phyloP scores from a whole-genome alignment of 2,329 filamentous ascomycete genomes.

The Neoarthrinium moseri region DNA sequence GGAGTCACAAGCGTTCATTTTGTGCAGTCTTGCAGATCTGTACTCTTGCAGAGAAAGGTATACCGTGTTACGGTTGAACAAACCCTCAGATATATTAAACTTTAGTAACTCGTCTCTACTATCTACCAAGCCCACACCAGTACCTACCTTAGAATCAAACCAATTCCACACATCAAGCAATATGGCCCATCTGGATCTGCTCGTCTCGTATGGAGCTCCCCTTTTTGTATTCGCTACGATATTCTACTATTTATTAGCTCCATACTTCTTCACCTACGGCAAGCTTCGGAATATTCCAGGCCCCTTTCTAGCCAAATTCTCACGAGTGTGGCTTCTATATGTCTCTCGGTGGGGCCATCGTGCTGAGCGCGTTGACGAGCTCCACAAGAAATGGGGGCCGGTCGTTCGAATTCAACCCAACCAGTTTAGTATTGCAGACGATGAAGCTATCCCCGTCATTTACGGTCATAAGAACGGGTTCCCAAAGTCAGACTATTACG shows the following conservation, averaged over 20 bases:
- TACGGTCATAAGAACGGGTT: slow-evolving; percentile 82
- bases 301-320: slow-evolving; percentile 64
- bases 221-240: too few relatives aligned
- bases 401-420: slow-evolving; percentile 81
- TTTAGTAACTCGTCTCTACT: too few relatives aligned
- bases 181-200: too few relatives aligned
- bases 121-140: too few relatives aligned
- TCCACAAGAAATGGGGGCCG: slow-evolving; percentile 75
- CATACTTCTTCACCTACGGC: slow-evolving; percentile 56
- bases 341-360: slow-evolving; percentile 64
- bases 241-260: slow-evolving; percentile 60
- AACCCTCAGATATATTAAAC: too few relatives aligned
- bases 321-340: slow-evolving; percentile 77
- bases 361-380: slow-evolving; percentile 63
- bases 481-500: slow-evolving; percentile 80
- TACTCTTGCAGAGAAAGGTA: too few relatives aligned
- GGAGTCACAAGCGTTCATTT: too few relatives aligned
- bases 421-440: slow-evolving; percentile 79
- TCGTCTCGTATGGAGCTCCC: too few relatives aligned
- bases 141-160: too few relatives aligned
- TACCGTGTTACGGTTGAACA: too few relatives aligned
- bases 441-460: slow-evolving; percentile 70
- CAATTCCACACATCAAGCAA: too few relatives aligned
- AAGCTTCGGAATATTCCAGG: slow-evolving; percentile 56
- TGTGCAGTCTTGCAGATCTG: too few relatives aligned